Base-by-base conservation (phyloP, 192 early-diverging fungal genomes). In the Haplosporangium gracile region DNA sequence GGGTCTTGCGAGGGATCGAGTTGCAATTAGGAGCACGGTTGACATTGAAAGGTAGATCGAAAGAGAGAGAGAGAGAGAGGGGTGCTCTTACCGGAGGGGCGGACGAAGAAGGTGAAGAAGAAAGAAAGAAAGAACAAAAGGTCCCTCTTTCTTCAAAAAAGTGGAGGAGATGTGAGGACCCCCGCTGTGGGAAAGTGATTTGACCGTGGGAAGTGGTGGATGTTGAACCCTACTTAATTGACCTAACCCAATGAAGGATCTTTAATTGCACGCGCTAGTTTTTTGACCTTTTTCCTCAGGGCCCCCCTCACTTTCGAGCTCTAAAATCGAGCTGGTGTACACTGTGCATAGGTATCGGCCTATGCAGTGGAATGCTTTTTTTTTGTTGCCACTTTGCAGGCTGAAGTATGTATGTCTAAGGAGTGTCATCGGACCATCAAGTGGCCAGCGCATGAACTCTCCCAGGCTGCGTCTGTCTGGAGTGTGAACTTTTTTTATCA, bases 71-170 rank as follows among this genome's bases (percentile, higher is more conserved):
- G 75, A 43, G 16, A 45, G 55, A 63, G 20, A 39, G 43, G 1
- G 60, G 39, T 42, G 34, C n/a, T 32, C 75, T 76, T 77, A 77
- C 76, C 76, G 4, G 43, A 77, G 32, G 45, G 15, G 45, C 10
- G 65, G 29, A 36, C 29, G 75, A 60, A 13, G 49, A 29, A 55
- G 47, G 63, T 42, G 60, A 68, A 22, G 75, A 68, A 43, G 60
- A 68, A 65, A 65, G 60, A 39, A 68, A 65, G 60, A 76, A 65
- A n/a, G 39, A 49, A 68, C n/a, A 32, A 39, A 68, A 47, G 38
- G 75, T 45, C 43, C 43, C 13, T 43, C n/a, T 1, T 63, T 60
- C 7, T 26, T 63, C 49, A 4, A 20, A 51, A 51, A 51, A 51
- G 20, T 20, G 32, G 13, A 36, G 38, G 34, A 36, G 10, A 10